phyloP scores from a whole-genome alignment of 768 basidiomycete genomes.

The Lactarius sanguifluus region DNA sequence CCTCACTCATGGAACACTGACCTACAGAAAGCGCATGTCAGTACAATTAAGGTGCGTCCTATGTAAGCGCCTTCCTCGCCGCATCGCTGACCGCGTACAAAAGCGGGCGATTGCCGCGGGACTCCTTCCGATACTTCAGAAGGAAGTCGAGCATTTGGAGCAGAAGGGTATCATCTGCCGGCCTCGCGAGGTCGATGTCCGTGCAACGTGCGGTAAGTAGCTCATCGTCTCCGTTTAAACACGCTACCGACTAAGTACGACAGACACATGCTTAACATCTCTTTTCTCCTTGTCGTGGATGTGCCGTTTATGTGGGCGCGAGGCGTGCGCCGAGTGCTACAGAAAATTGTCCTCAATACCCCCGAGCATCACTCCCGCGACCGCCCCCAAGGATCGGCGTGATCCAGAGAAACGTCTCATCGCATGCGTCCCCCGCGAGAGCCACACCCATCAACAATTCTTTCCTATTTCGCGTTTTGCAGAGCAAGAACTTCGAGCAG shows the following conservation, averaged over 20 bases:
- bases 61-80: conserved; percentile 9
- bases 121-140: conserved; percentile 63
- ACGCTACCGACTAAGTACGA: conserved; percentile 24
- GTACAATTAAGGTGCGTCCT: conserved; percentile 50
- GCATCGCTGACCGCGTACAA: conserved; percentile 19
- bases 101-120: conserved; percentile 67
- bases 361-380: conserved; percentile 42
- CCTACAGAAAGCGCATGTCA: conserved; percentile 51
- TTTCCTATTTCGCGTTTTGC: conserved; percentile 26
- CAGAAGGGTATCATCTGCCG: conserved; percentile 60
- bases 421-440: conserved; percentile 57
- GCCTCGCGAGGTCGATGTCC: conserved; percentile 74
- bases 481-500: conserved; percentile 23
- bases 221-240: conserved; percentile 4
- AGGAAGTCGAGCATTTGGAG: conserved; percentile 60
- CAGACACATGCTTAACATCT: conserved; percentile 92
- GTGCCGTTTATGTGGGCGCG: conserved; percentile 84
- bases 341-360: conserved; percentile 57
- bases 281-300: conserved; percentile 88
- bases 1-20: conserved; percentile 19
- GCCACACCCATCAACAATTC: conserved; percentile 19
- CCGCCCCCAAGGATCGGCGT: conserved; percentile 25
- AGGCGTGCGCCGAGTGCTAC: conserved; percentile 84
- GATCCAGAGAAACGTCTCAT: conserved; percentile 54
- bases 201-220: conserved; percentile 76